phyloP scores from a whole-genome alignment of 495 filamentous ascomycete genomes.

The Jackrogersella multiformis region DNA sequence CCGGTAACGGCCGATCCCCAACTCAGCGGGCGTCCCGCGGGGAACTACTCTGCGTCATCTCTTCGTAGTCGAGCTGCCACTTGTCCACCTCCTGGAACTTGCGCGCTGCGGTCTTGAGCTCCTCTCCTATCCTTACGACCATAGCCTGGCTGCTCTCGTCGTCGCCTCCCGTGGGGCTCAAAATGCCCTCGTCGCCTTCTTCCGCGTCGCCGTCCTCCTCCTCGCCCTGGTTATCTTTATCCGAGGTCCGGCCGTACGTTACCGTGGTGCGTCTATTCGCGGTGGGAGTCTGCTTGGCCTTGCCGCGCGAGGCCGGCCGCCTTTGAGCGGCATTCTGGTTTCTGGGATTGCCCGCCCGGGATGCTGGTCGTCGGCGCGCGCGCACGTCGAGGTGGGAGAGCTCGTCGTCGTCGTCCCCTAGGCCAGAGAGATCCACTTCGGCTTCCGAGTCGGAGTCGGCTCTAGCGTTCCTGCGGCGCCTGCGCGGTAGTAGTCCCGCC shows the following conservation, averaged over 20 bases:
- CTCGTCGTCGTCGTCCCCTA: conserved; percentile 50
- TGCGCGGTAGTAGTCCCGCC: conserved; percentile 52
- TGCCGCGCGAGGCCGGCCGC: conserved; percentile 20
- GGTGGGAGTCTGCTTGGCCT: conserved; percentile 27
- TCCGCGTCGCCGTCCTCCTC: conserved; percentile 30
- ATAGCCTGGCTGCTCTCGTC: conserved; percentile 45
- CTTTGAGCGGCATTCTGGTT: conserved; percentile 15
- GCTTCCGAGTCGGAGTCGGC: conserved; percentile 41
- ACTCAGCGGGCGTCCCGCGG: conserved; percentile 48
- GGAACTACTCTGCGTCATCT: conserved; percentile 50
- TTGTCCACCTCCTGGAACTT: conserved; percentile 63
- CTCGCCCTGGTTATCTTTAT: conserved; percentile 56
- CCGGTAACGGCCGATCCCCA: too few species aligned
- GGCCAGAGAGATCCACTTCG: conserved; percentile 44
- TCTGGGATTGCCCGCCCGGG: conserved; percentile 27
- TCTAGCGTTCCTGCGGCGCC: conserved; percentile 43
- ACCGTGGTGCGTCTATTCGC: conserved; percentile 41
- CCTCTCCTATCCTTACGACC: conserved; percentile 45
- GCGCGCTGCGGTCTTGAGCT: conserved; percentile 56
- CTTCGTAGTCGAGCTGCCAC: conserved; percentile 61
- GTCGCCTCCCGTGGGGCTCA: neutral
- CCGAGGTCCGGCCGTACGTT: conserved; percentile 52
- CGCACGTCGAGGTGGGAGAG: conserved; percentile 48
- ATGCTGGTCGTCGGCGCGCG: conserved; percentile 33
- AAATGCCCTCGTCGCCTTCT: conserved; percentile 33